A percentile compares a stretch with the other conserved stretches of the same genome.
Conservation (phyloP, 1,284 basidiomycete species). For the Heterobasidion parviporum region DNA sequence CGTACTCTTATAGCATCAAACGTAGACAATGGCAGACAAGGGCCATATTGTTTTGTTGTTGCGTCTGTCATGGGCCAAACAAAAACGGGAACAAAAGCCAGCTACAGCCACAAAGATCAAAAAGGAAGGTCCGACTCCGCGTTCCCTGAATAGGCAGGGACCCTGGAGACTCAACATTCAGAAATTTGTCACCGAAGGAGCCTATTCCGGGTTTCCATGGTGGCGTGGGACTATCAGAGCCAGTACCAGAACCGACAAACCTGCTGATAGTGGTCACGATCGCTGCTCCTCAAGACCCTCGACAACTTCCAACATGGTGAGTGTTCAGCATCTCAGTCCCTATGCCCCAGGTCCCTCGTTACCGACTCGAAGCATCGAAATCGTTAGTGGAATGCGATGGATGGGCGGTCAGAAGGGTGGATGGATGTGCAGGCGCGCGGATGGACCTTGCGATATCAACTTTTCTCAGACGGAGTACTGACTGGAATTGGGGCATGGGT, state of each 20-base stretch:
- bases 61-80: not conserved
- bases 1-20: not conserved
- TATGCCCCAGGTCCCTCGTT: not conserved
- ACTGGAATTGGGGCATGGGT: not conserved
- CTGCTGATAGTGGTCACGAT: no score
- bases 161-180: not conserved
- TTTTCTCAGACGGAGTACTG: not conserved
- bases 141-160: not conserved
- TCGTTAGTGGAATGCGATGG: not conserved
- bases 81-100: conserved; percentile 3
- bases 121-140: conserved; percentile 3
- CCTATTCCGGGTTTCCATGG: not conserved
- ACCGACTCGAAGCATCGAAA: no score
- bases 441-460: conserved; percentile 6
- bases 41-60: not conserved
- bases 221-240: conserved; percentile 3
- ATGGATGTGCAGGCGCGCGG: conserved; percentile 6
- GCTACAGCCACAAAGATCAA: not conserved
- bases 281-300: conserved; percentile 18
- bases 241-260: not conserved
- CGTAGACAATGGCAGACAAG: not conserved
- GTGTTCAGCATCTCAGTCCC: conserved; percentile 11
- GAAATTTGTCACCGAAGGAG: not conserved
- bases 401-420: not conserved
- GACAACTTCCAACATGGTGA: conserved; percentile 27